Evolutionary conservation across 192 early-diverging fungal species (phyloP), one percentile per base, ranked within the genome.

Genomic region (Irineochytrium annulatum): DNA sequence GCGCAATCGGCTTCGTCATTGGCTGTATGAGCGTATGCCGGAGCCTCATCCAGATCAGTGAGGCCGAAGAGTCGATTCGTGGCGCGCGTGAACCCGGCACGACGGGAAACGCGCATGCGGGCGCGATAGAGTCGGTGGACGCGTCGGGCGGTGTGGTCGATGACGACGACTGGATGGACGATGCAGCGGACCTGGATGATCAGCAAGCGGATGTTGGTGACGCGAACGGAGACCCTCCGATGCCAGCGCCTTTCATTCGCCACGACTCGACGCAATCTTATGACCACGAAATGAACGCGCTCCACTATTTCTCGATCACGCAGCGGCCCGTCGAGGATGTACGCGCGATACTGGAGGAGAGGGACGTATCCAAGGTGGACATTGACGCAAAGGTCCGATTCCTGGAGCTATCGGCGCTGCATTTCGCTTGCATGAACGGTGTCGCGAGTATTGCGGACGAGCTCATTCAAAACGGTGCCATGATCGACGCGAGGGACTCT

Each of bases 381-480:
- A 51, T 67, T 37, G 60, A 67, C 34, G 57, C 56, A 4, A 44
- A 51, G 6, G 58, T 67, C 27, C 58, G 59, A 28, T 60, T 48
- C 49, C 65, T 59, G 14, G 30, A 27, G 4, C 51, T 67, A 27
- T 33, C 65, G 2, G 57, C 65, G 3, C 34, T 67, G 4, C 65
- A 67, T 54, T 67, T 67, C 34, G 65, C 65, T 16, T 56, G 51
- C 4, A 67, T 67, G 65, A 67, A 67, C 31, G n/a, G n/a, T n/a
- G n/a, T n/a, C n/a, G 57, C 65, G 6, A 54, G 49, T 4, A 17
- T 49, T 6, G 65, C 59, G 5, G 11, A 34, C 13, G 22, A 33
- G 3, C 34, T 67, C 3, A 13, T 59, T 20, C 11, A 33, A 16
- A 55, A 60, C 55, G 65, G 65, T 8, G 65, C 65, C 34, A 32